Conservation (phyloP, 768 basidiomycete genomes). For the Boletus reticuloceps region DNA sequence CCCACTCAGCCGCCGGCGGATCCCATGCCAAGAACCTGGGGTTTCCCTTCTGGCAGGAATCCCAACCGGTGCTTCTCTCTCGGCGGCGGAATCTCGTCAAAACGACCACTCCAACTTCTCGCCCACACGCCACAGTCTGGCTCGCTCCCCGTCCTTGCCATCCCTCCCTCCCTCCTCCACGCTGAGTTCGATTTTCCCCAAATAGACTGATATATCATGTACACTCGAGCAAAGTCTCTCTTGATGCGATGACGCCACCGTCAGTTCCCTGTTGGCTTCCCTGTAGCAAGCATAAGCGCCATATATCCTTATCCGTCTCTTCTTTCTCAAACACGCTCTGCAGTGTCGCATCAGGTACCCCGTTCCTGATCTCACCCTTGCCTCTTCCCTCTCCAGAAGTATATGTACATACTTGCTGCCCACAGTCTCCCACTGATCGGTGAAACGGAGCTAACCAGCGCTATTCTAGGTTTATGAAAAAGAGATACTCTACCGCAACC, state of each 20-base stretch:
- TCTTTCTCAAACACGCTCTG: neutral
- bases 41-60: neutral
- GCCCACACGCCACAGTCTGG: neutral
- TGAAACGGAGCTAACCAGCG: constrained; percentile 21
- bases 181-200: no score
- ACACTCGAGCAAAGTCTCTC: neutral
- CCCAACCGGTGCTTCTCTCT: neutral
- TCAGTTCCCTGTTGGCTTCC: constrained; percentile 3
- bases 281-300: constrained; percentile 8
- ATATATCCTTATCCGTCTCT: constrained; percentile 17
- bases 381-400: neutral
- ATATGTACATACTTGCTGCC: no score
- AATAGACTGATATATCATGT: no score
- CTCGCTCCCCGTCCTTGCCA: neutral
- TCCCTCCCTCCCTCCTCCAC: neutral
- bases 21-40: constrained; percentile 9
- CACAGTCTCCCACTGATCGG: constrained; percentile 5
- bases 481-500: neutral
- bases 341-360: no score
- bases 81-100: constrained; percentile 5
- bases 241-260: neutral
- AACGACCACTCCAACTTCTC: neutral
- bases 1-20: constrained; percentile 11
- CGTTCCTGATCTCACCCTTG: constrained; percentile 19
- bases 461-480: constrained; percentile 5